Conservation (phyloP, 306 rosid species). For the Casuarina equisetifolia region DNA sequence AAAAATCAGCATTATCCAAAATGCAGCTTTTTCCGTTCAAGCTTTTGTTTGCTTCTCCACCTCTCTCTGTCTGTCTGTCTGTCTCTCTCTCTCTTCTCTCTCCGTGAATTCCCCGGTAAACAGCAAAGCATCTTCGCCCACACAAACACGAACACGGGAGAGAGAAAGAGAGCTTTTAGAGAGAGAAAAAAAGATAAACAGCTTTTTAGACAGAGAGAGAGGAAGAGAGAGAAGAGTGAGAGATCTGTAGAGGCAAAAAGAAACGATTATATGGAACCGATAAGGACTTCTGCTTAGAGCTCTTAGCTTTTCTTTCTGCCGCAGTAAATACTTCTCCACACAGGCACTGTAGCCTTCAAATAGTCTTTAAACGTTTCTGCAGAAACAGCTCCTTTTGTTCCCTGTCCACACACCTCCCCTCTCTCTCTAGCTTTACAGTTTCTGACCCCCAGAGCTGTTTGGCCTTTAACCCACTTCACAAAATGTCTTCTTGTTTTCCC, state of each 20-base stretch:
- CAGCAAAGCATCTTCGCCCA: slow-evolving; percentile 40
- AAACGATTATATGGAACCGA: slow-evolving; percentile 56
- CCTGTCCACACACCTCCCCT: neutral
- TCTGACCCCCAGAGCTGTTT: neutral
- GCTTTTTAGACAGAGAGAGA: slow-evolving; percentile 10
- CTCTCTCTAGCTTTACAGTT: slow-evolving; percentile 6
- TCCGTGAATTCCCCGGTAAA: slow-evolving; percentile 30
- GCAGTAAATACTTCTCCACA: slow-evolving; percentile 34
- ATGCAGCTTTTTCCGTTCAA: slow-evolving; percentile 38
- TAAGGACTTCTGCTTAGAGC: slow-evolving; percentile 59
- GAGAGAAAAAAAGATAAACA: slow-evolving; percentile 23
- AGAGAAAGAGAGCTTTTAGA: slow-evolving; percentile 23
- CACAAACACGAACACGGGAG: slow-evolving; percentile 16
- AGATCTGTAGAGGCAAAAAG: slow-evolving; percentile 3
- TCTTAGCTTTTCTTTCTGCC: neutral
- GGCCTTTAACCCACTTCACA: slow-evolving; percentile 19
- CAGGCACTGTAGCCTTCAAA: slow-evolving; percentile 34
- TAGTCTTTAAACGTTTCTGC: slow-evolving; percentile 33
- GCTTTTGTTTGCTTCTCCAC: slow-evolving; percentile 49
- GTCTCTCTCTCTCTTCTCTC: slow-evolving; percentile 32
- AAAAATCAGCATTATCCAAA: slow-evolving; percentile 51
- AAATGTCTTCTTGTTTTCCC: slow-evolving; percentile 40
- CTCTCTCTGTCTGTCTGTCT: slow-evolving; percentile 39
- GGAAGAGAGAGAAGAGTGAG: slow-evolving; percentile 27
- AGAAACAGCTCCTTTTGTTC: slow-evolving; percentile 36